Evolutionary conservation across 1,284 basidiomycete genomes (phyloP).

Genomic region (Agroathelia rolfsii): DNA sequence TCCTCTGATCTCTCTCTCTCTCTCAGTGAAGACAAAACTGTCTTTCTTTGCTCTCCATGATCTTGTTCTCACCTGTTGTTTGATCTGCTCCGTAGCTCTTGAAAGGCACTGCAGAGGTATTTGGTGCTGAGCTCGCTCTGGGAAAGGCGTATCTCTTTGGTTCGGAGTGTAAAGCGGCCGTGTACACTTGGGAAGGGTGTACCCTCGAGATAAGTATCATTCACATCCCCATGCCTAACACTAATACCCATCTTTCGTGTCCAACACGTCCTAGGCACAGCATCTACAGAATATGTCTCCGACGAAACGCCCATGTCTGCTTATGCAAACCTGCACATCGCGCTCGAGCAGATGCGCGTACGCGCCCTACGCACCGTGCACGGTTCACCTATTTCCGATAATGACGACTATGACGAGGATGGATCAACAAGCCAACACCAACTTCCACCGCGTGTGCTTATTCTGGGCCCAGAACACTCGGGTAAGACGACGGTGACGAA

Average conservation of each 20-base stretch:
- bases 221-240: slow-evolving; percentile 1
- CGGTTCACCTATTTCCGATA: slow-evolving; percentile 42
- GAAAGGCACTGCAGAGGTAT: slow-evolving; percentile 75
- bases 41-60: slow-evolving; percentile 5
- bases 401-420: slow-evolving; percentile 31
- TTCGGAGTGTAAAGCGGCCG: slow-evolving; percentile 79
- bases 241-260: slow-evolving; percentile 10
- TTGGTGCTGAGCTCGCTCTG: slow-evolving; percentile 80
- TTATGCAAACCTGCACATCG: slow-evolving; percentile 85
- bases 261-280: slow-evolving; percentile 63
- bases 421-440: too few relatives aligned
- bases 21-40: not conserved
- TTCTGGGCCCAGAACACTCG: slow-evolving; percentile 86
- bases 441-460: slow-evolving; percentile 82
- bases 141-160: slow-evolving; percentile 76
- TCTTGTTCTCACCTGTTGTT: slow-evolving; percentile 7
- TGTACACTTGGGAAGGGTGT: slow-evolving; percentile 84
- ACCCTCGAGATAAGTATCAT: slow-evolving; percentile 73
- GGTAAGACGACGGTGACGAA: slow-evolving; percentile 92
- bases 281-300: slow-evolving; percentile 91
- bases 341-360: slow-evolving; percentile 87
- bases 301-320: slow-evolving; percentile 87
- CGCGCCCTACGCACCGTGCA: slow-evolving; percentile 55
- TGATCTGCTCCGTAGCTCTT: slow-evolving; percentile 38
- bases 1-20: too few relatives aligned